These are phyloP conservation scores for Xanthoceras sorbifolium DNA, from an alignment of 345 rosid species.

Conservation along the genomic window DNA sequence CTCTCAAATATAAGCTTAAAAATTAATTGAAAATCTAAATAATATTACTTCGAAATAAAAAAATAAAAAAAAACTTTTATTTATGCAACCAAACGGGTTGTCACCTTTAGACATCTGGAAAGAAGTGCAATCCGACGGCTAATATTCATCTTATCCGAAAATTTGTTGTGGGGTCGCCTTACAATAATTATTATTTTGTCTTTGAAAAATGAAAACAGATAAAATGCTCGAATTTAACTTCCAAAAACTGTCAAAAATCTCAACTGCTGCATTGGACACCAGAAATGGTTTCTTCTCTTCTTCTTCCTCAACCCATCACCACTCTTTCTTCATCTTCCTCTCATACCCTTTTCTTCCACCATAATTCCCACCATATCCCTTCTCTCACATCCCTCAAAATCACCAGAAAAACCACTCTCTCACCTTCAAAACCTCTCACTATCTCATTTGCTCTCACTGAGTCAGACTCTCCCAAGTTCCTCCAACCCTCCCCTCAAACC, in stretches of 20 bases:
- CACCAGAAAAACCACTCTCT: conserved; percentile 19
- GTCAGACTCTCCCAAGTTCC: conserved; percentile 65
- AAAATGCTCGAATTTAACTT: not conserved
- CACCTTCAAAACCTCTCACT: conserved; percentile 34
- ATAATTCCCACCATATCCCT: conserved; percentile 25
- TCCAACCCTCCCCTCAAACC: conserved; percentile 42
- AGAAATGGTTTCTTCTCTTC: conserved; percentile 48
- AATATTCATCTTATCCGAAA: conserved; percentile 13
- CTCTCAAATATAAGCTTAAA: too few species aligned
- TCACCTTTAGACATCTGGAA: not conserved
- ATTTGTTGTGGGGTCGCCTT: not conserved
- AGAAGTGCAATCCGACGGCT: not conserved
- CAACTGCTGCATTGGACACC: not conserved
- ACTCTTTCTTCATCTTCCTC: conserved; percentile 30
- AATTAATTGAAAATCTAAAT: too few species aligned
- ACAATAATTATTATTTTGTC: not conserved
- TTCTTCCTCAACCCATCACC: conserved; percentile 40
- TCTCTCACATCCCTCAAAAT: conserved; percentile 31
- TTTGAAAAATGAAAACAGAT: too few species aligned
- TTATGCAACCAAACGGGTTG: not conserved
- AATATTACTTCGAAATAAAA: too few species aligned
- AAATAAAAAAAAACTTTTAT: too few species aligned
- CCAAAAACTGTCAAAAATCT: not conserved
- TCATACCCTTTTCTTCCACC: conserved; percentile 27
- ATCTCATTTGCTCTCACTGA: conserved; percentile 62